A percentile compares a stretch with the other conserved stretches of the same genome.
Evolutionary conservation across 148 eudicot species (phyloP).

Genomic region (Nepenthes mirabilis): DNA sequence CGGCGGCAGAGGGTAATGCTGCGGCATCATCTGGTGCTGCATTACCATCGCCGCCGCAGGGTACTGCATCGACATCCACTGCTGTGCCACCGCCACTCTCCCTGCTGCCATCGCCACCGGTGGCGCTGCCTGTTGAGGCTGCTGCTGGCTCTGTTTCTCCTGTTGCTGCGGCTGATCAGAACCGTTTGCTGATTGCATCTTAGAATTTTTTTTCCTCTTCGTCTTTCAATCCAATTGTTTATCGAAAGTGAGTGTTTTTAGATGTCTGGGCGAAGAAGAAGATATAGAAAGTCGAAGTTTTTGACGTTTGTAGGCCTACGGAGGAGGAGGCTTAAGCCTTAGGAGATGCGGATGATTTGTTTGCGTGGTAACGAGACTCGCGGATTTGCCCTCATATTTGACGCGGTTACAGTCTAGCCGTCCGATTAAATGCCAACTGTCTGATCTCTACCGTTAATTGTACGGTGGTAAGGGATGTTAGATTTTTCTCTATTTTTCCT

Average conservation of each 20-base stretch:
- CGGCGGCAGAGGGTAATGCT: conserved; percentile 54
- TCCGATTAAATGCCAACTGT: conserved; percentile 9
- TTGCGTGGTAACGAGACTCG: not conserved
- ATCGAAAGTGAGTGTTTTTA: not conserved
- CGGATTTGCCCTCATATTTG: conserved; percentile 7
- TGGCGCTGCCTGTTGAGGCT: conserved; percentile 4
- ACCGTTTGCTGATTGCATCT: conserved; percentile 22
- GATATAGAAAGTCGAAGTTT: not conserved
- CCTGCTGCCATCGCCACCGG: conserved; percentile 4
- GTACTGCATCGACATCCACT: conserved; percentile 62
- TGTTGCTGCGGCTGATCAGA: conserved; percentile 7
- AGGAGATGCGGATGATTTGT: not conserved
- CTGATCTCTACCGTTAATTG: conserved; percentile 21
- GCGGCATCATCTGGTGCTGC: conserved; percentile 78
- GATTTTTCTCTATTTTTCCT: not conserved
- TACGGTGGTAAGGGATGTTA: conserved; percentile 7
- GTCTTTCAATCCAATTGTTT: not conserved
- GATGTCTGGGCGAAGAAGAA: not conserved
- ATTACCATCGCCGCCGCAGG: conserved; percentile 95
- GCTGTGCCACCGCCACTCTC: conserved; percentile 7
- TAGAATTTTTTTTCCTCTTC: not conserved
- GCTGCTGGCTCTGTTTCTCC: conserved; percentile 6
- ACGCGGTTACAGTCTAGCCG: conserved; percentile 22
- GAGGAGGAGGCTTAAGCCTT: not conserved
- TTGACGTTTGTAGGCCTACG: not conserved